phyloP scores from a whole-genome alignment of 371 early-diverging fungal genomes.

The Circinella minor region DNA sequence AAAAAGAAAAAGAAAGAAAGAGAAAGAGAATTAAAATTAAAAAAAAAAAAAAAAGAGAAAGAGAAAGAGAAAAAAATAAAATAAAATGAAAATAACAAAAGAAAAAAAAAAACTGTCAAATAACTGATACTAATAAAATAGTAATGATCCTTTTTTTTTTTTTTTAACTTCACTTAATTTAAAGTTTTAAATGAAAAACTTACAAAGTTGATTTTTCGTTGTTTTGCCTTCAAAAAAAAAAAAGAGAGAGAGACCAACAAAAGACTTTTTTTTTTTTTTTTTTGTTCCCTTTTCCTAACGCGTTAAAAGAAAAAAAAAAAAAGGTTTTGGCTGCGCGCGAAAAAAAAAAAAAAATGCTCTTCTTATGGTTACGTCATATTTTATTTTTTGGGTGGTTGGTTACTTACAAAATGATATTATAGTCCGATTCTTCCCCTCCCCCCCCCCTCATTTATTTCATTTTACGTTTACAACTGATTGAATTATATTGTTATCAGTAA shows the following conservation, averaged over 20 bases:
- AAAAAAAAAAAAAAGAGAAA: background rate
- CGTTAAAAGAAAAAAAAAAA: background rate
- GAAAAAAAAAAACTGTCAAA: too few relatives aligned
- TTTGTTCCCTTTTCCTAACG: background rate
- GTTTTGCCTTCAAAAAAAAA: constrained; percentile 2
- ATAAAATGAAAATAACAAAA: too few relatives aligned
- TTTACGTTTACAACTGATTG: too few relatives aligned
- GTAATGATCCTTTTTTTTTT: too few relatives aligned
- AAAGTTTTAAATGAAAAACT: background rate
- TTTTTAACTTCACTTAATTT: too few relatives aligned
- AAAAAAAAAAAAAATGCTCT: background rate
- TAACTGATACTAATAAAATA: too few relatives aligned
- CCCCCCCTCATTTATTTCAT: too few relatives aligned
- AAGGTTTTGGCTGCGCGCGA: background rate
- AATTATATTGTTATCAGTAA: too few relatives aligned
- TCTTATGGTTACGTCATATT: background rate
- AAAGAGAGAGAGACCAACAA: background rate
- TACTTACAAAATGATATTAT: too few relatives aligned
- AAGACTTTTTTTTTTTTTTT: background rate
- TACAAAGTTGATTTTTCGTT: constrained; percentile 8
- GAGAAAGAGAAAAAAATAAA: too few relatives aligned
- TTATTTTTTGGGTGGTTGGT: background rate
- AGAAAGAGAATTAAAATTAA: background rate
- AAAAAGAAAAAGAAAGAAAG: background rate
- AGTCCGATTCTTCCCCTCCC: too few relatives aligned